Evolutionary conservation across 1,284 basidiomycete species (phyloP), one percentile per base, ranked within the genome.

Genomic region (Rhodotorula sp.): DNA sequence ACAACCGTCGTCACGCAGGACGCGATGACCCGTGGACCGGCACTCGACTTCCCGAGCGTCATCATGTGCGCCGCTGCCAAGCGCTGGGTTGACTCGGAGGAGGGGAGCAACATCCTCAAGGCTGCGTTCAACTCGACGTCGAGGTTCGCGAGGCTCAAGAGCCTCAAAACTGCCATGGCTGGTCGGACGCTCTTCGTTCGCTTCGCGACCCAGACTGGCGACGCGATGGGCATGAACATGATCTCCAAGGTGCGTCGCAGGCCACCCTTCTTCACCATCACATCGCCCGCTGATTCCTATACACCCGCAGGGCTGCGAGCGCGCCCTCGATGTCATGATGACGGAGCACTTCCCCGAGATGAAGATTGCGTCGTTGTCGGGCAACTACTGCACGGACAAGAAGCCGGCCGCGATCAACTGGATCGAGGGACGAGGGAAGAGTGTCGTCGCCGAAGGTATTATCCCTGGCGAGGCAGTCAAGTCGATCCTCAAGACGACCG

Each of bases 161-260:
- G 84, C 63, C 84, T 96, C 77, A 94, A 94, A 84, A 88, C 88
- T 59, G 90, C 89, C 1, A 83, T 95, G 79, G 94, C 94, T 3
- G 94, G 94, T 30, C 85, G 94, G 52, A 97, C 94, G 49, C 83
- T 99, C 51, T 99, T 90, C 80, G 89, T 98, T n/a, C 87, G 96
- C 59, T 98, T 99, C 79, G 91, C 91, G 58, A 98, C 94, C 2
- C 68, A 89, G 85, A 99, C 96, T 0, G 96, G 96, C 66, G 96
- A 99, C 79, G 96, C 95, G 39, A 99, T 99, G 95, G 95, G 95
- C 46, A 99, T 99, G 96, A 99, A 99, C 84, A 99, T 99, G 95
- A 82, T 82, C 59, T 81, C 81, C 6, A 82, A 82, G 74, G 64
- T 66, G 47, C 22, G 56, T 76, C 74, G 27, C 71, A 76, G 9